Evolutionary conservation across 129 eudicot species (phyloP).

Genomic region (Flaveria sonorensis): DNA sequence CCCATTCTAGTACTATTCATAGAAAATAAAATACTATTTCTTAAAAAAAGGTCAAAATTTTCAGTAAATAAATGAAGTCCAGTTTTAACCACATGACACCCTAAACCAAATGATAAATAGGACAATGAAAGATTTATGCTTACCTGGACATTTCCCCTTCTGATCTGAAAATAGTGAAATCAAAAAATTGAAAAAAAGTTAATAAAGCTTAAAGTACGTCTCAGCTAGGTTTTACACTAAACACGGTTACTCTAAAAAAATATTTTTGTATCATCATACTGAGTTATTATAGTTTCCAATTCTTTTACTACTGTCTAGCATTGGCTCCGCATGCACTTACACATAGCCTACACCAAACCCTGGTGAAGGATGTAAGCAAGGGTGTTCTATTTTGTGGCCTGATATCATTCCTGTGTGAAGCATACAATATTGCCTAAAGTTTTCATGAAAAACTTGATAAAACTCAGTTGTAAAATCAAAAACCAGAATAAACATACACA

Average conservation of each 20-base stretch:
- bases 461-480: neutral
- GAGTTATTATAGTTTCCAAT: neutral
- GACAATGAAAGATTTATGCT: constrained; percentile 5
- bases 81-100: neutral
- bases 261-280: neutral
- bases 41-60: neutral
- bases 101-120: neutral
- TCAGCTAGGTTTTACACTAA: neutral
- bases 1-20: neutral
- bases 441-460: neutral
- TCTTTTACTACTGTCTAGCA: neutral
- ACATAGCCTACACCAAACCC: neutral
- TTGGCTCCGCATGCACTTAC: neutral
- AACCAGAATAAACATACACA: neutral
- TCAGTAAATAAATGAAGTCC: neutral
- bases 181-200: constrained; percentile 7
- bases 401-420: neutral
- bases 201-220: constrained; percentile 8
- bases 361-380: neutral
- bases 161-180: constrained; percentile 50
- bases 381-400: neutral
- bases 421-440: neutral
- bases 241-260: neutral
- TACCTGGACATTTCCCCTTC: constrained; percentile 80
- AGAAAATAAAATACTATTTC: neutral